Evolutionary conservation across 2,329 filamentous ascomycete genomes (phyloP), one percentile per base, ranked within the genome.

Genomic region (Aspergillus awamori): DNA sequence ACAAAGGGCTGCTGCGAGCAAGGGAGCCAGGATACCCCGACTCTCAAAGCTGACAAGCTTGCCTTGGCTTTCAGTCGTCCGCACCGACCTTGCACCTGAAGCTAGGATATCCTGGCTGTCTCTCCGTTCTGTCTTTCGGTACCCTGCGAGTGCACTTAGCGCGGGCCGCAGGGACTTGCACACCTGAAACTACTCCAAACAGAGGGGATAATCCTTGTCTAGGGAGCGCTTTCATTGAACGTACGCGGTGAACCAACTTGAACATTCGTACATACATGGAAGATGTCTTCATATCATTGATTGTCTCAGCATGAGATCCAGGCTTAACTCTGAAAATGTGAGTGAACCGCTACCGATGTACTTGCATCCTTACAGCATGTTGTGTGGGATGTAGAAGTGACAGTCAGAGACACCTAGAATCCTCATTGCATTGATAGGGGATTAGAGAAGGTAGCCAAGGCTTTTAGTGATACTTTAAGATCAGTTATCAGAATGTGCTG

Each of bases 11-110:
- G n/a, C 26, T 51, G 8, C 30, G 47, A 51, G 47, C 47, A 51
- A 51, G 47, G 45, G 47, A 51, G 47, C 47, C 26, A 28, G 47
- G 47, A 30, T 51, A 51, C 11, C 47, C 26, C 33, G 47, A 33
- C 47, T n/a, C 30, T 17, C 26, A 20, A 49, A 10, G 26, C 47
- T 15, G 47, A 33, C 30, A 51, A 51, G 47, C 47, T 51, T 51
- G 47, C 47, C 26, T 51, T 51, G 47, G 26, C 26, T 51, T n/a
- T 22, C 7, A 30, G 11, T 8, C n/a, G 47, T 30, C 47, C 30
- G 47, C 47, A 30, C 15, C 28, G 30, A 24, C 30, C 26, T 51
- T 28, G 15, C 47, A 17, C 26, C 26, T 28, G 47, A 33, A 51
- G 26, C n/a, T 28, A 51, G 47, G 47, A 28, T 30, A 51, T 17